Conservation (phyloP, 352 stramenopile genomes). For the Lagenidium giganteum region DNA sequence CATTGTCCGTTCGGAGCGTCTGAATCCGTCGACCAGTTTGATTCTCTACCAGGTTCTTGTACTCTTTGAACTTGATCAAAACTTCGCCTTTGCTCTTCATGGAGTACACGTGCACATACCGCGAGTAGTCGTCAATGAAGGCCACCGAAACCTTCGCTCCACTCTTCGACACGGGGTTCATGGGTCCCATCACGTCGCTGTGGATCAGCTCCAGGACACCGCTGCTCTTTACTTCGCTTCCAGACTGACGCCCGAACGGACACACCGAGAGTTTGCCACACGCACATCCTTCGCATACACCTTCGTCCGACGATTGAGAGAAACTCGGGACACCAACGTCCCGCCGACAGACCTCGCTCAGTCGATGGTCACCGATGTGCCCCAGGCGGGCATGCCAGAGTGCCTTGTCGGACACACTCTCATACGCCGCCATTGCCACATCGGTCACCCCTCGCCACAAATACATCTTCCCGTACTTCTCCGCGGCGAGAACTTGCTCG, state of each 20-base stretch:
- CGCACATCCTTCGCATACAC: constrained; percentile 15
- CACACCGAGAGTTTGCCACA: constrained; percentile 9
- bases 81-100: constrained; percentile 2
- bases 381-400: too few species aligned
- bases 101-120: constrained; percentile 4
- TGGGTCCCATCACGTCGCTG: constrained; percentile 15
- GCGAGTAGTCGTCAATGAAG: constrained; percentile 18
- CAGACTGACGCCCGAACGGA: constrained; percentile 4
- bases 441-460: too few species aligned
- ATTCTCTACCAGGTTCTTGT: constrained; percentile 1
- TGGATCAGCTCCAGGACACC: constrained; percentile 6
- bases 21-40: constrained; percentile 9
- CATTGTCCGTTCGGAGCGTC: constrained; percentile 16
- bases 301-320: neutral
- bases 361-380: constrained; percentile 1
- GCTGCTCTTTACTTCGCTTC: constrained; percentile 11
- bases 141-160: constrained; percentile 11
- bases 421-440: too few species aligned
- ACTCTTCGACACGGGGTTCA: constrained; percentile 5
- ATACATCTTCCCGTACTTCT: constrained; percentile 1
- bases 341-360: neutral
- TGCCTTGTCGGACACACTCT: too few species aligned
- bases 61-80: constrained; percentile 7
- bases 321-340: constrained; percentile 1
- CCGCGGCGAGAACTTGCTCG: neutral